phyloP scores from a whole-genome alignment of 176 grass and related monocot species.

The Oryza coarctata region DNA sequence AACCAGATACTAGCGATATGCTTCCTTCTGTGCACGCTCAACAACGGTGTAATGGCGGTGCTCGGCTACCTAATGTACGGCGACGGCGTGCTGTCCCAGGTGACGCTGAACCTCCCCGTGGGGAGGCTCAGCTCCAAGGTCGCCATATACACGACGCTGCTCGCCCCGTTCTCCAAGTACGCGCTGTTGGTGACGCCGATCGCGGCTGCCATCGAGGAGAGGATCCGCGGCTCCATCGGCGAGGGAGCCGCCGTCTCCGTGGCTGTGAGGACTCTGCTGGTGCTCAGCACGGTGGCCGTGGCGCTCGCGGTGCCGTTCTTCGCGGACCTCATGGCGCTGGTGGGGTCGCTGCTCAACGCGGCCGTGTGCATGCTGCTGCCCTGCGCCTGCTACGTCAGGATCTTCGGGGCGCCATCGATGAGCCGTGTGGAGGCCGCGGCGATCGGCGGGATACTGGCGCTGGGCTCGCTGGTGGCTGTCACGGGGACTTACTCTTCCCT shows the following conservation, averaged over 20 bases:
- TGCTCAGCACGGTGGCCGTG: slow-evolving; percentile 52
- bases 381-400: slow-evolving; percentile 57
- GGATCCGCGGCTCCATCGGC: not conserved
- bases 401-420: slow-evolving; percentile 3
- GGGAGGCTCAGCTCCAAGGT: slow-evolving; percentile 45
- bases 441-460: slow-evolving; percentile 33
- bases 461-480: slow-evolving; percentile 39
- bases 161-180: slow-evolving; percentile 61
- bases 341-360: slow-evolving; percentile 50
- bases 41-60: slow-evolving; percentile 60
- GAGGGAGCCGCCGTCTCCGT: not conserved
- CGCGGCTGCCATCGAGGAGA: slow-evolving; percentile 45
- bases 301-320: slow-evolving; percentile 64
- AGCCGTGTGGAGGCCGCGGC: slow-evolving; percentile 1
- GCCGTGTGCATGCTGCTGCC: slow-evolving; percentile 49
- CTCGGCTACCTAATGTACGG: slow-evolving; percentile 87
- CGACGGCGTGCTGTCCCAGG: slow-evolving; percentile 51
- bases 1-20: slow-evolving; percentile 54
- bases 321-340: slow-evolving; percentile 58
- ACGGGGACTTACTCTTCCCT: slow-evolving; percentile 50
- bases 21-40: slow-evolving; percentile 57
- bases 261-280: slow-evolving; percentile 38
- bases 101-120: slow-evolving; percentile 66
- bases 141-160: slow-evolving; percentile 52
- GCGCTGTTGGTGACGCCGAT: slow-evolving; percentile 54